phyloP scores from a whole-genome alignment of 2,329 filamentous ascomycete species.

The Botrytis pseudocinerea region DNA sequence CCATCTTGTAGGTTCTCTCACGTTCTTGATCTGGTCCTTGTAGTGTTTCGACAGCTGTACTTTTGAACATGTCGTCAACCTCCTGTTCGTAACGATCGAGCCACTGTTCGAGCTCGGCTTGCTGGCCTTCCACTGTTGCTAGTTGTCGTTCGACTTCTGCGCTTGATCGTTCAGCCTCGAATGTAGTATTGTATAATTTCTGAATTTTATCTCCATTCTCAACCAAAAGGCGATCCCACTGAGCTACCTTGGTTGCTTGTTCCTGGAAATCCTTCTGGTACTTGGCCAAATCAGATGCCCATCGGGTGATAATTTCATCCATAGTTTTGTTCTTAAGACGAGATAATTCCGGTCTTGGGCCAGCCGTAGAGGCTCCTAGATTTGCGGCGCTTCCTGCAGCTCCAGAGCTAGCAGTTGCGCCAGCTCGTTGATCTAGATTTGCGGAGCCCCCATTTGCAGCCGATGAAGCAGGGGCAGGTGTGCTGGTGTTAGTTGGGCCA shows the following conservation, averaged over 20 bases:
- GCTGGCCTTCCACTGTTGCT: constrained; percentile 84
- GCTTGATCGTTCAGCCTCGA: constrained; percentile 90
- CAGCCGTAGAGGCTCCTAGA: constrained; percentile 73
- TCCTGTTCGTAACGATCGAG: constrained; percentile 89
- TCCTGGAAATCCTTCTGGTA: constrained; percentile 96
- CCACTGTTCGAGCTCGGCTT: constrained; percentile 85
- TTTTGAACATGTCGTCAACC: constrained; percentile 82
- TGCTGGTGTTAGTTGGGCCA: constrained; percentile 18
- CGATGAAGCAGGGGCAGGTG: constrained; percentile 32
- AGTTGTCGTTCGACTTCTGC: constrained; percentile 93
- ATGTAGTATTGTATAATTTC: constrained; percentile 86
- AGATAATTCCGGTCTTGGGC: constrained; percentile 80
- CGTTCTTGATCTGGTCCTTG: constrained; percentile 92
- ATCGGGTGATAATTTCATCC: constrained; percentile 97
- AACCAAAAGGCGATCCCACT: constrained; percentile 88
- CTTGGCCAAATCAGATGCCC: constrained; percentile 92
- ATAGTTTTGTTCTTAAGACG: constrained; percentile 97
- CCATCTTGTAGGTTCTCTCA: constrained; percentile 92
- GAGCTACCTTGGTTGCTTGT: constrained; percentile 80
- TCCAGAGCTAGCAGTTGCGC: neutral
- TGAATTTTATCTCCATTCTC: constrained; percentile 95
- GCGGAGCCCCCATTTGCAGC: constrained; percentile 38
- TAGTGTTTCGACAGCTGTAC: constrained; percentile 77
- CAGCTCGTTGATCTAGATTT: constrained; percentile 25
- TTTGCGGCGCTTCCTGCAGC: constrained; percentile 14